Evolutionary conservation across 345 rosid species (phyloP).

Genomic region (Kandelia obovata): DNA sequence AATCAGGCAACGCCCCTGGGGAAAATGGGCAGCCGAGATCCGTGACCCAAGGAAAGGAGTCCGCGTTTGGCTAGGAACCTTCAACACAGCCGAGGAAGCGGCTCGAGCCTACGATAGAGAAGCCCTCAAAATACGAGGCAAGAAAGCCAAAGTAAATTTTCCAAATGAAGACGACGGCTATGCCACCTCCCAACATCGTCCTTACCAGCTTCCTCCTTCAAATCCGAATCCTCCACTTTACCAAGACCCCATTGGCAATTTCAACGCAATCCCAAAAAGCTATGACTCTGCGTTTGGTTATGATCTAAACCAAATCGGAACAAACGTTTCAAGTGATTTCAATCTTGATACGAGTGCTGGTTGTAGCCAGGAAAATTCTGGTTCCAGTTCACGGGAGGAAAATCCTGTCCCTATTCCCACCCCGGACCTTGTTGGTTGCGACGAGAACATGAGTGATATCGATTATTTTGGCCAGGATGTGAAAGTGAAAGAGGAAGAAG

Average conservation of each 20-base stretch:
- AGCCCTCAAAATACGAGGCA: slow-evolving; percentile 80
- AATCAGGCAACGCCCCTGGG: slow-evolving; percentile 93
- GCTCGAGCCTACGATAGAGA: slow-evolving; percentile 86
- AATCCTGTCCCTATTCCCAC: not conserved
- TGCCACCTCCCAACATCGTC: slow-evolving; percentile 9
- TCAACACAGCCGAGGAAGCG: slow-evolving; percentile 85
- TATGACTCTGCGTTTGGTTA: slow-evolving; percentile 25
- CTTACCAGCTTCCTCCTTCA: not conserved
- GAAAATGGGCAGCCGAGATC: slow-evolving; percentile 97
- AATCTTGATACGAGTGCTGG: slow-evolving; percentile 16
- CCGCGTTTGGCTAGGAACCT: slow-evolving; percentile 95
- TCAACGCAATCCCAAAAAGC: not conserved
- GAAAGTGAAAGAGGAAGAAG: slow-evolving; percentile 5
- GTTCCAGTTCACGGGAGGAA: slow-evolving; percentile 25
- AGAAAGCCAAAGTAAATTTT: slow-evolving; percentile 83
- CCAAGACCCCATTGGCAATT: slow-evolving; percentile 3
- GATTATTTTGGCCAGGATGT: not conserved
- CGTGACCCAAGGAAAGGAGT: slow-evolving; percentile 91
- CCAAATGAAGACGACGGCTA: slow-evolving; percentile 49
- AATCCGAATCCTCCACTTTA: slow-evolving; percentile 2
- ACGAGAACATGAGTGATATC: slow-evolving; percentile 2
- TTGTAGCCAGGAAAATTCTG: slow-evolving; percentile 31
- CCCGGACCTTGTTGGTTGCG: not conserved
- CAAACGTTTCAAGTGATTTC: not conserved
- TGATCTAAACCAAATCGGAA: slow-evolving; percentile 35